A percentile compares a stretch with the other conserved stretches of the same genome.
Evolutionary conservation across 176 grass and related monocot genomes (phyloP).

Genomic region (Otatea glauca): DNA sequence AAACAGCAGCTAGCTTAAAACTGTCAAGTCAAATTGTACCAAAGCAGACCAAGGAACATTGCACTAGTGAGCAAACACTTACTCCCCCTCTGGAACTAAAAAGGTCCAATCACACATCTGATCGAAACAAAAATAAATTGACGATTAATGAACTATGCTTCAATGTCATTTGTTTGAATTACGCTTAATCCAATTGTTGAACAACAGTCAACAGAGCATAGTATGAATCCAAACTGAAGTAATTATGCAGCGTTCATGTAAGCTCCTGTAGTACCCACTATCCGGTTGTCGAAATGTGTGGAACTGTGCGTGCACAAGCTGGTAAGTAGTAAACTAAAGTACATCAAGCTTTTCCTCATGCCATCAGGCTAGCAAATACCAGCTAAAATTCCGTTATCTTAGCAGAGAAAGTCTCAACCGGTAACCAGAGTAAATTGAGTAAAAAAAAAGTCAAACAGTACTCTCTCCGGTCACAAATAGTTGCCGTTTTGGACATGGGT

Average conservation of each 20-base stretch:
- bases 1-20: background rate
- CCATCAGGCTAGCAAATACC: background rate
- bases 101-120: background rate
- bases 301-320: background rate
- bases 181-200: background rate
- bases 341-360: background rate
- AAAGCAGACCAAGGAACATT: background rate
- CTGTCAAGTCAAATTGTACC: background rate
- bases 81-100: background rate
- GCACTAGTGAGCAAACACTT: conserved; percentile 14
- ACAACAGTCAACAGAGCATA: background rate
- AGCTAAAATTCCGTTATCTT: too few relatives aligned
- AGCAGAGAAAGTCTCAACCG: background rate
- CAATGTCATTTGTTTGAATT: background rate
- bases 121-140: background rate
- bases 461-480: too few relatives aligned
- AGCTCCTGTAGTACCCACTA: background rate
- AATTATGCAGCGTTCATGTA: background rate
- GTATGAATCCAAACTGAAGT: background rate
- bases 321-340: conserved; percentile 1
- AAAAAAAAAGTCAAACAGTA: background rate
- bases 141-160: conserved; percentile 3
- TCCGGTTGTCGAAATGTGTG: background rate
- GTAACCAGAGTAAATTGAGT: background rate
- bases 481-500: too few relatives aligned